These are phyloP conservation scores for Trichoderma semiorbis DNA, from an alignment of 2,329 filamentous ascomycete species.

Conservation along the genomic window DNA sequence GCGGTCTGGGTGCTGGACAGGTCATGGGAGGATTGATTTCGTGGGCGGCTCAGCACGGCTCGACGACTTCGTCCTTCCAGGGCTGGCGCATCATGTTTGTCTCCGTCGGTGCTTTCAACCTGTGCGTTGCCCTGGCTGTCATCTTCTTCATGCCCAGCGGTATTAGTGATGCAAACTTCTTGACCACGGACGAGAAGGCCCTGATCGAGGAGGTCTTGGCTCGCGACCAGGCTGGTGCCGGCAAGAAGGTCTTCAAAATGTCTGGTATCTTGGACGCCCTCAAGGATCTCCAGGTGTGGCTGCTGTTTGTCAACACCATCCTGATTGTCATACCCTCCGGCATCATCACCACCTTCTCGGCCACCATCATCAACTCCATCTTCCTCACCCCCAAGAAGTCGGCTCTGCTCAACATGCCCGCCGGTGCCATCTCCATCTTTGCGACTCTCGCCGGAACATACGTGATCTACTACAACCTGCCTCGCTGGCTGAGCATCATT, in stretches of 20 bases:
- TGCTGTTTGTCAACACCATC: conserved; percentile 31
- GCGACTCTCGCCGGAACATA: conserved; percentile 25
- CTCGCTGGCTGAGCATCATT: conserved; percentile 28
- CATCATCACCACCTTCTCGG: conserved; percentile 32
- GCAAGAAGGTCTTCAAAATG: conserved; percentile 39
- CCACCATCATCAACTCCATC: conserved; percentile 36
- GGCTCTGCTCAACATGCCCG: conserved; percentile 44
- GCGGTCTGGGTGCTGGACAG: conserved; percentile 29
- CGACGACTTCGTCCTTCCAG: conserved; percentile 26
- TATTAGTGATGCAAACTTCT: conserved; percentile 22
- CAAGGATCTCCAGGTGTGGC: conserved; percentile 40
- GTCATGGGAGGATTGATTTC: conserved; percentile 45
- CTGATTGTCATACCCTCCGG: conserved; percentile 29
- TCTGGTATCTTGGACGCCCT: conserved; percentile 41
- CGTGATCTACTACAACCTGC: conserved; percentile 28
- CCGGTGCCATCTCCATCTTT: conserved; percentile 27
- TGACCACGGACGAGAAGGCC: conserved; percentile 23
- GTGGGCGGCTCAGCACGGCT: conserved; percentile 51
- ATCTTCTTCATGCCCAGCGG: conserved; percentile 43
- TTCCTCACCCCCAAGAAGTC: conserved; percentile 35
- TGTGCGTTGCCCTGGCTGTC: conserved; percentile 43
- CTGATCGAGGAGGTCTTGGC: conserved; percentile 59
- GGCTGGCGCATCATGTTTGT: conserved; percentile 54
- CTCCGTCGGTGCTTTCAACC: conserved; percentile 45
- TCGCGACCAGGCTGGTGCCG: conserved; percentile 40